Conservation (phyloP, 768 basidiomycete species). For the Trametopsis cervina region DNA sequence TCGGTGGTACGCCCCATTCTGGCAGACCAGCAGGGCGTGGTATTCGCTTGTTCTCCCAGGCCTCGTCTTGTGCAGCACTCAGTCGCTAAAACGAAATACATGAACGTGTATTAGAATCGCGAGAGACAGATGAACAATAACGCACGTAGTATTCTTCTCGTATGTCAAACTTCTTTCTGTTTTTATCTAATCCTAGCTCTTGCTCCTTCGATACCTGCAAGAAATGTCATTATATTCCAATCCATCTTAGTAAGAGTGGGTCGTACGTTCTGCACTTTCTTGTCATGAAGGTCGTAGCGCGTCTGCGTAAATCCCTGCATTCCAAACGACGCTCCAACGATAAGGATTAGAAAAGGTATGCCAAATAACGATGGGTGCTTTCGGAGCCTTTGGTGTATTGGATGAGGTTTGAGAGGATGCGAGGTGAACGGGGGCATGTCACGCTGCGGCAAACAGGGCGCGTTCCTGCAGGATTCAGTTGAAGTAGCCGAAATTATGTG, state of each 20-base stretch:
- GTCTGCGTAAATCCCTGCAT: slow-evolving; percentile 82
- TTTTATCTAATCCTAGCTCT: slow-evolving; percentile 62
- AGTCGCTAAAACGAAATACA: slow-evolving; percentile 43
- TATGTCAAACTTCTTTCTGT: slow-evolving; percentile 81
- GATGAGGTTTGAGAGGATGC: slow-evolving; percentile 36
- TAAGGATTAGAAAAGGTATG: slow-evolving; percentile 76
- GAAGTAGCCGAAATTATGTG: no score
- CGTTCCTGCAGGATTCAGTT: no score
- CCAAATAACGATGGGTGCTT: slow-evolving; percentile 75
- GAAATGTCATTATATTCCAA: neutral
- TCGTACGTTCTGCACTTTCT: slow-evolving; percentile 62
- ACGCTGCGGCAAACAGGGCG: neutral
- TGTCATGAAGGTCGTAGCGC: slow-evolving; percentile 82
- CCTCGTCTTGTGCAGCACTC: slow-evolving; percentile 52
- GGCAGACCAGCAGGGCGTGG: slow-evolving; percentile 80
- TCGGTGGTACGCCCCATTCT: slow-evolving; percentile 87
- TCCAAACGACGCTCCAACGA: slow-evolving; percentile 84
- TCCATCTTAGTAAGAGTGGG: neutral
- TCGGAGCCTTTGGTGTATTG: slow-evolving; percentile 38
- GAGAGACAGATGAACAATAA: slow-evolving; percentile 16
- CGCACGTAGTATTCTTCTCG: slow-evolving; percentile 94
- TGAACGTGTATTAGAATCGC: neutral
- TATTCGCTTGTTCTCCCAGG: slow-evolving; percentile 87
- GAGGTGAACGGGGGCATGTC: slow-evolving; percentile 48
- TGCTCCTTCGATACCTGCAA: slow-evolving; percentile 68